A percentile compares a stretch with the other conserved stretches of the same genome.
Evolutionary conservation across 495 filamentous ascomycete species (phyloP).

Genomic region (Trichocladium uniseriatum): DNA sequence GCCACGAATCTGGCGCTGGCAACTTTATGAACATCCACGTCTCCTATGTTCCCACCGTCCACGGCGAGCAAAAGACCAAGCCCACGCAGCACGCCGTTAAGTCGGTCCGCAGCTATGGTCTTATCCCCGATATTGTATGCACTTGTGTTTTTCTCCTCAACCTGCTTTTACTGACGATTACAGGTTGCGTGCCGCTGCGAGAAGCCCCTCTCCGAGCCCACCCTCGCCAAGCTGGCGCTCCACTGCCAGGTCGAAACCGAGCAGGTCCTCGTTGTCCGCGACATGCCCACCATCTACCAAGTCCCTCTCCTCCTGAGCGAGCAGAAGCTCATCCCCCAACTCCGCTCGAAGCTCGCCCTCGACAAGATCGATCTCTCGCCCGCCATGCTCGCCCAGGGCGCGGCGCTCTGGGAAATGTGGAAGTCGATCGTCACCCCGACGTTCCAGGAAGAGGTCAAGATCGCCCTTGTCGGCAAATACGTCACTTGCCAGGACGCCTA

Average conservation of each 20-base stretch:
- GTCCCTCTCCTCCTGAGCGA: slow-evolving; percentile 82
- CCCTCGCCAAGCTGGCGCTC: slow-evolving; percentile 78
- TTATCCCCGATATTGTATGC: slow-evolving; percentile 65
- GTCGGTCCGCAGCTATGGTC: slow-evolving; percentile 66
- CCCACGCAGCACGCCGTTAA: slow-evolving; percentile 87
- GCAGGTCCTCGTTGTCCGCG: slow-evolving; percentile 77
- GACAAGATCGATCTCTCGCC: slow-evolving; percentile 40
- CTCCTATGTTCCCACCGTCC: slow-evolving; percentile 58
- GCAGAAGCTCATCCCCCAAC: slow-evolving; percentile 58
- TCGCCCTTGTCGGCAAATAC: slow-evolving; percentile 92
- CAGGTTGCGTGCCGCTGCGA: slow-evolving; percentile 76
- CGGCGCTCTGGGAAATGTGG: slow-evolving; percentile 66
- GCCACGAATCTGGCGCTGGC: slow-evolving; percentile 44
- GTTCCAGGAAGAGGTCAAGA: slow-evolving; percentile 55
- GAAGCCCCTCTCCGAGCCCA: slow-evolving; percentile 56
- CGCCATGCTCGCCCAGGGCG: slow-evolving; percentile 47
- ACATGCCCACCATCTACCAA: slow-evolving; percentile 82
- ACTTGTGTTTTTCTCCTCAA: not conserved
- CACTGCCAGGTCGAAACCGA: slow-evolving; percentile 73
- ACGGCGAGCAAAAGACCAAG: slow-evolving; percentile 94
- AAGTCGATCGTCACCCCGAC: slow-evolving; percentile 46
- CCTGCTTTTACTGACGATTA: not conserved
- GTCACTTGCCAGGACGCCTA: slow-evolving; percentile 69
- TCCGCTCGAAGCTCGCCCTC: slow-evolving; percentile 53
- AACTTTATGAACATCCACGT: slow-evolving; percentile 87